A percentile compares a stretch with the other conserved stretches of the same genome.
These are phyloP conservation scores for Neodidymelliopsis sp. DNA, from an alignment of 2,329 filamentous ascomycete species.

Conservation along the genomic window DNA sequence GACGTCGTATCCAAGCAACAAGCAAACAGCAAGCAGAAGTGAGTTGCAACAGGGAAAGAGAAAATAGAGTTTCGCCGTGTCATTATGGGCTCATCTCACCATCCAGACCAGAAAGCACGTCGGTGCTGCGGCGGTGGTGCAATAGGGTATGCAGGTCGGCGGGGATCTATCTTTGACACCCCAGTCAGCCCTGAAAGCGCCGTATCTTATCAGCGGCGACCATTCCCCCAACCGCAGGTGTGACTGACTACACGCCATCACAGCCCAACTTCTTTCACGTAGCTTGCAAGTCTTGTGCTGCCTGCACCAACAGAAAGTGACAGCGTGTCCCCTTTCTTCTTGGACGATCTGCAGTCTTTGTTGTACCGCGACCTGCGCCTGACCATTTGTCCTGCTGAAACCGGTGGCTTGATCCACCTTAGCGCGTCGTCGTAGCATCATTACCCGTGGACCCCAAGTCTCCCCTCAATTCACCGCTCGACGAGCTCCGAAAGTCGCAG, in stretches of 20 bases:
- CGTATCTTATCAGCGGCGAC: slow-evolving; percentile 10
- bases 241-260: slow-evolving; percentile 7
- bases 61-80: slow-evolving; percentile 6
- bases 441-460: slow-evolving; percentile 26
- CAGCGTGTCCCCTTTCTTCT: slow-evolving; percentile 2
- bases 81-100: slow-evolving; percentile 24
- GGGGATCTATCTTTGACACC: background rate
- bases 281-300: background rate
- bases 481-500: slow-evolving; percentile 21
- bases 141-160: slow-evolving; percentile 5
- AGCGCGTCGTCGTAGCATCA: slow-evolving; percentile 34
- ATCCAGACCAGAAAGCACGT: slow-evolving; percentile 21
- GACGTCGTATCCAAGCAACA: background rate
- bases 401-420: slow-evolving; percentile 26
- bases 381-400: slow-evolving; percentile 25
- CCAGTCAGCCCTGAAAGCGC: background rate
- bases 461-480: slow-evolving; percentile 29
- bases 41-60: background rate
- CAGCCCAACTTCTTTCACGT: background rate
- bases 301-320: background rate
- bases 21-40: background rate
- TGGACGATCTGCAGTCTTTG: slow-evolving; percentile 15
- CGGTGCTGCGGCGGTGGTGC: slow-evolving; percentile 11
- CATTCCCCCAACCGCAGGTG: slow-evolving; percentile 10
- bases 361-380: slow-evolving; percentile 23